Conservation (phyloP, 768 basidiomycete genomes). For the Crassisporium funariophilum region DNA sequence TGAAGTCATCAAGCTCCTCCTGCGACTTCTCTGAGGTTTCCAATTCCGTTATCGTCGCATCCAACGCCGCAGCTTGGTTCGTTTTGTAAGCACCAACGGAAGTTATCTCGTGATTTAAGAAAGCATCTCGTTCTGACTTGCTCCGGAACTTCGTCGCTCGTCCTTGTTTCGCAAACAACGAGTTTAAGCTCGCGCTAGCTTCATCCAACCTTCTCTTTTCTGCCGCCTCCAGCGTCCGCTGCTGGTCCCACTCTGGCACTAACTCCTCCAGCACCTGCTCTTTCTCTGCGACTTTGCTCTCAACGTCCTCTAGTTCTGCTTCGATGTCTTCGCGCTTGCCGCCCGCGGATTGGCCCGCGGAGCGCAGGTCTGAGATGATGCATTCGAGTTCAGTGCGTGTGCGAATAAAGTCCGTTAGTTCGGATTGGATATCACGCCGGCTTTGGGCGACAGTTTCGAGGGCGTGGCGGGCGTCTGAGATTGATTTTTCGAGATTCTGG, state of each 20-base stretch:
- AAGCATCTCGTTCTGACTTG: slow-evolving; percentile 81
- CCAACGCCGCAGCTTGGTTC: slow-evolving; percentile 58
- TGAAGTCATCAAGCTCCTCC: slow-evolving; percentile 58
- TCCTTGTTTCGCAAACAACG: slow-evolving; percentile 89
- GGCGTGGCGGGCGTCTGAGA: slow-evolving; percentile 68
- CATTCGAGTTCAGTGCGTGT: slow-evolving; percentile 87
- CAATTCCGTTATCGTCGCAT: slow-evolving; percentile 53
- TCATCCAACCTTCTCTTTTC: slow-evolving; percentile 75
- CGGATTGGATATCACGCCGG: slow-evolving; percentile 75
- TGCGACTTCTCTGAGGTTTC: slow-evolving; percentile 48
- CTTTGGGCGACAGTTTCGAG: slow-evolving; percentile 71
- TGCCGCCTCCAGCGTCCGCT: slow-evolving; percentile 48
- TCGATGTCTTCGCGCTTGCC: slow-evolving; percentile 66
- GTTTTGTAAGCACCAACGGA: slow-evolving; percentile 63
- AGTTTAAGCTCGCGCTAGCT: slow-evolving; percentile 66
- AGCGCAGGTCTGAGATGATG: slow-evolving; percentile 72
- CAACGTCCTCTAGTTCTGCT: slow-evolving; percentile 62
- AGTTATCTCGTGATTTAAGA: slow-evolving; percentile 76
- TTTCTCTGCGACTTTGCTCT: slow-evolving; percentile 61
- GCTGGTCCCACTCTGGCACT: slow-evolving; percentile 69
- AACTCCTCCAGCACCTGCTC: slow-evolving; percentile 65
- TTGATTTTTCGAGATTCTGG: slow-evolving; percentile 73
- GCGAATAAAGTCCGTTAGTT: slow-evolving; percentile 85
- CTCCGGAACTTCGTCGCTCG: slow-evolving; percentile 84
- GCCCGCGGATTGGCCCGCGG: slow-evolving; percentile 63